Evolutionary conservation across 768 basidiomycete species (phyloP), one percentile per base, ranked within the genome.

Genomic region (Phanerochaete sordida): DNA sequence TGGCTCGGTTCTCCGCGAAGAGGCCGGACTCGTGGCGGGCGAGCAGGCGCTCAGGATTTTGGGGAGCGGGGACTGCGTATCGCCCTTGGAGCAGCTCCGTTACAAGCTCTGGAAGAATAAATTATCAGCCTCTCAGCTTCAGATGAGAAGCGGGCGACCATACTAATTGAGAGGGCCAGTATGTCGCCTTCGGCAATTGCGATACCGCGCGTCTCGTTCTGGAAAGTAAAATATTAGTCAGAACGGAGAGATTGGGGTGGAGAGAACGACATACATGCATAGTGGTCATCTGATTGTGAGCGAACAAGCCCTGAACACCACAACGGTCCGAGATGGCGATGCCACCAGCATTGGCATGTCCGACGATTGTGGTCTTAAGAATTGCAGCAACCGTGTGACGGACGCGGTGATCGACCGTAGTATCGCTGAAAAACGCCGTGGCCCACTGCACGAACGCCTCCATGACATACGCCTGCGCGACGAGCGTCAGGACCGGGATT

Each of bases 261-360:
- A 1, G 26, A 51, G 26, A 26, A 24, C 30, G 33, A 39, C 11
- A 23, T 30, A 54, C 59, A 26, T 51, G 51, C 16, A 59, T 44
- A 6, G 57, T 48, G 4, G 57, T 50, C 16, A 87, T 79, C 64
- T 83, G 81, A 64, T 87, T 88, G 57, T 82, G 79, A 54, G 83
- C 85, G 57, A 86, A 86, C 0, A 83, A 80, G 2, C 86, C 85
- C 69, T 87, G 85, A 2, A 84, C 86, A 50, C 86, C 86, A 58
- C 83, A 86, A 11, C 86, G 77, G 62, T 88, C 86, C 5, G 83
- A 76, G n/a, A 87, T 74, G 57, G 81, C 80, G 11, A 78, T 71
- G 8, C 77, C 72, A 59, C 77, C 81, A 16, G 79, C 73, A 62
- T 83, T 81, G 62, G 81, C 79, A 57, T 85, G 84, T 5, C 81